Conservation (phyloP, 345 rosid species). For the Heritiera fomes region DNA sequence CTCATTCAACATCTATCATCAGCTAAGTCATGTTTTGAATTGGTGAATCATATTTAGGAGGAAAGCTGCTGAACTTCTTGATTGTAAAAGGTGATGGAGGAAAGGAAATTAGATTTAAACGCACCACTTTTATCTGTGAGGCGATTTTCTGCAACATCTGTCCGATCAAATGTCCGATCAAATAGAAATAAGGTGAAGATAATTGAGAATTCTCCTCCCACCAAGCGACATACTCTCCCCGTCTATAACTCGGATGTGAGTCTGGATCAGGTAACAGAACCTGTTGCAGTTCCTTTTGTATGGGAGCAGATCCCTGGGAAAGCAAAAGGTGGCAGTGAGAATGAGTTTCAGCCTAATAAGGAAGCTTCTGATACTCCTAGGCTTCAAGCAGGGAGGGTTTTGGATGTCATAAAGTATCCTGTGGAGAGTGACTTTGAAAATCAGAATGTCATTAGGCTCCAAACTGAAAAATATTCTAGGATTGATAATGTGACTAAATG, state of each 20-base stretch:
- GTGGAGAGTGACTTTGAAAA: constrained; percentile 30
- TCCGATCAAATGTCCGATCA: constrained; percentile 39
- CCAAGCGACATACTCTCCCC: constrained; percentile 32
- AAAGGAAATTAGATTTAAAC: constrained; percentile 69
- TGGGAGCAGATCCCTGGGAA: constrained; percentile 92
- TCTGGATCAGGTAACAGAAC: constrained; percentile 67
- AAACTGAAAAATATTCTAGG: constrained; percentile 6
- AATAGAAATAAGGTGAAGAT: constrained; percentile 32
- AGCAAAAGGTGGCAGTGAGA: constrained; percentile 35
- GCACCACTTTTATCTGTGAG: constrained; percentile 84
- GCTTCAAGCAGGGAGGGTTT: constrained; percentile 38
- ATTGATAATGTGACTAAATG: constrained; percentile 21
- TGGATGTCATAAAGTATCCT: constrained; percentile 32
- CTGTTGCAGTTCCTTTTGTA: constrained; percentile 78
- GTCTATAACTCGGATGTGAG: constrained; percentile 31
- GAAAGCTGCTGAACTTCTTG: constrained; percentile 9
- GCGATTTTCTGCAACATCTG: constrained; percentile 42
- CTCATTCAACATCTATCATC: not conserved
- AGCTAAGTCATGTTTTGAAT: not conserved
- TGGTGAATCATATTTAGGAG: constrained; percentile 10
- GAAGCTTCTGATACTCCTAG: constrained; percentile 38
- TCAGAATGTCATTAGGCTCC: constrained; percentile 14
- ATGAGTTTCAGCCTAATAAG: constrained; percentile 22
- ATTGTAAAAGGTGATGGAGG: constrained; percentile 50
- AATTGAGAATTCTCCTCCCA: constrained; percentile 27